A percentile compares a stretch with the other conserved stretches of the same genome.
Evolutionary conservation across 192 early-diverging fungal species (phyloP).

Genomic region (Entomortierella lignicola): DNA sequence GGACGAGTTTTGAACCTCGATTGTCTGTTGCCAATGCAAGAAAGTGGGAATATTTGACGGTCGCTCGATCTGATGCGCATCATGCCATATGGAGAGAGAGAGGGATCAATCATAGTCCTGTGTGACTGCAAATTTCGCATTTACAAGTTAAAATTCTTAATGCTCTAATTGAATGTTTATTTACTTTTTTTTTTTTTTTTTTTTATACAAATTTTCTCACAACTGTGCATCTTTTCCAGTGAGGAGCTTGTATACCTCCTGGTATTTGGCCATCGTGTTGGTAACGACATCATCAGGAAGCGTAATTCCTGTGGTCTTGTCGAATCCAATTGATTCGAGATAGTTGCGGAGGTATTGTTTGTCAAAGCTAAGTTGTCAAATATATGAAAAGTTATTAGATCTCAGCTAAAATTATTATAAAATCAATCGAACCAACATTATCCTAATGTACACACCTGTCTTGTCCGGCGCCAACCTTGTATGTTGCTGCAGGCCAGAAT

Average conservation of each 20-base stretch:
- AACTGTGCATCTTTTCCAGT: constrained; percentile 77
- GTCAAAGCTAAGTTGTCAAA: constrained; percentile 74
- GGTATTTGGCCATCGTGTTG: constrained; percentile 93
- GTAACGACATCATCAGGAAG: constrained; percentile 85
- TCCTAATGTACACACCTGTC: constrained; percentile 56
- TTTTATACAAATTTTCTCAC: constrained; percentile 20
- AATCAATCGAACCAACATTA: background rate
- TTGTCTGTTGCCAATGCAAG: no score
- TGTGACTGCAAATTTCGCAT: background rate
- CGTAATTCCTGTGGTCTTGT: constrained; percentile 85
- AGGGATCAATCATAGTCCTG: no score
- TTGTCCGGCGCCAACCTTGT: constrained; percentile 82
- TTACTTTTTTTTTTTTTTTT: no score
- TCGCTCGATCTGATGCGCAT: no score
- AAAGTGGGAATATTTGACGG: no score
- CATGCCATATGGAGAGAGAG: no score
- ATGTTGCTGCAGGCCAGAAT: constrained; percentile 93
- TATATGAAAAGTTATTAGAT: constrained; percentile 6
- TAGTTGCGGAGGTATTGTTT: constrained; percentile 99
- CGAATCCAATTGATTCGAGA: constrained; percentile 87
- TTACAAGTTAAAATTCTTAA: background rate
- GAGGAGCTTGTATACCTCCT: constrained; percentile 88
- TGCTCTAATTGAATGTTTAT: no score
- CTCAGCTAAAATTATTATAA: no score
- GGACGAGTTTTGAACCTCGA: no score